phyloP scores from a whole-genome alignment of 1,284 basidiomycete species.

The Austroboletus novae-zelandiae region DNA sequence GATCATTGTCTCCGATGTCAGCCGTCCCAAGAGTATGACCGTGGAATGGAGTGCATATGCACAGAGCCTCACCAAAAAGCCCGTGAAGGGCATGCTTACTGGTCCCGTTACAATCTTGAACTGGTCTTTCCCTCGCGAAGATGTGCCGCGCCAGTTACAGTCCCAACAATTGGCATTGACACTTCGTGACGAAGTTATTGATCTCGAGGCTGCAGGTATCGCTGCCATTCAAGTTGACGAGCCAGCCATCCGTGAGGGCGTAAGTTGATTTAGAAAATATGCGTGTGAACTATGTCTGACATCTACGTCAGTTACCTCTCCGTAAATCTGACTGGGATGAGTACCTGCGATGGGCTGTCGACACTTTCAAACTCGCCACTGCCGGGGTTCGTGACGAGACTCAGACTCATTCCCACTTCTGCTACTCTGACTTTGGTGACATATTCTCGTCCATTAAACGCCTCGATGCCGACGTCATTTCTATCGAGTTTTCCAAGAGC shows the following conservation, averaged over 20 bases:
- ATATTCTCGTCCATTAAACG: conserved; percentile 98
- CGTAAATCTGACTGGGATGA: conserved; percentile 92
- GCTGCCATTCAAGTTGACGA: conserved; percentile 99
- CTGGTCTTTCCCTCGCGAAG: conserved; percentile 99
- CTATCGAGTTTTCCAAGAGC: conserved; percentile 97
- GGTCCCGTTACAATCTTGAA: conserved; percentile 97
- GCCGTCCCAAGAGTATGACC: conserved; percentile 91
- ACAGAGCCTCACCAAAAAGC: conserved; percentile 89
- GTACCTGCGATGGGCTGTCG: conserved; percentile 96
- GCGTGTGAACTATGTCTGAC: conserved; percentile 14
- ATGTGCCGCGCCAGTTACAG: conserved; percentile 95
- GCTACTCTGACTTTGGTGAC: conserved; percentile 95
- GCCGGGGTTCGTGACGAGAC: conserved; percentile 90
- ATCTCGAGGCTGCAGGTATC: conserved; percentile 98
- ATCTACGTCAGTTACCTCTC: conserved; percentile 69
- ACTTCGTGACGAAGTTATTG: conserved; percentile 97
- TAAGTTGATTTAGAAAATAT: conserved; percentile 38
- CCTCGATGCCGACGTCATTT: conserved; percentile 99
- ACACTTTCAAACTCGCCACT: conserved; percentile 95
- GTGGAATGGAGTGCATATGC: conserved; percentile 98
- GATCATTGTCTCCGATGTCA: conserved; percentile 98
- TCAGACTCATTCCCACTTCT: conserved; percentile 98
- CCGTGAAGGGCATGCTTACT: conserved; percentile 99
- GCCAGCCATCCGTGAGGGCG: conserved; percentile 98
- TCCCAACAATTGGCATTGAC: conserved; percentile 98